Base-by-base conservation (phyloP, 768 basidiomycete species). In the Termitomyces sp. region DNA sequence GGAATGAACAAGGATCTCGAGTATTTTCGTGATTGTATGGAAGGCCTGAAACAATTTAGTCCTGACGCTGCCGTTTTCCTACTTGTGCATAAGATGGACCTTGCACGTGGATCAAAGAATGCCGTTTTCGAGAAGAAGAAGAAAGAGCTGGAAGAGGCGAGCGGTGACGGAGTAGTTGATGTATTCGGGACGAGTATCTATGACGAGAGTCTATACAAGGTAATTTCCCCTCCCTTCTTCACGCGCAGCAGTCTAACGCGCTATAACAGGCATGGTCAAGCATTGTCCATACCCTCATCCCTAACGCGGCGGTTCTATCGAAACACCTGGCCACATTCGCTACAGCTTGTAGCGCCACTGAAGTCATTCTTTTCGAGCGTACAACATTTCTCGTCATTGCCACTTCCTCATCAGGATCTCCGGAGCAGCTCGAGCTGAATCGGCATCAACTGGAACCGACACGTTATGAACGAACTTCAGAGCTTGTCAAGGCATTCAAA, bases 321-420 rank as follows among this genome's bases (percentile, higher is more conserved):
- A 87, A 83, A 64, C 95, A 98, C 67, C 84, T 99, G 17, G 84
- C 87, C 7, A 92, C 87, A 54, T 91, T 98, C 62, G 91, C 95
- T 14, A 81, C 86, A 51, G 87, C 94, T 1, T 95, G 94, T 71
- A 89, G 84, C 64, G 95, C 96, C 6, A 91, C 91, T 0, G 97
- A 99, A 74, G 93, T 94, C 60, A 88, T 98, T 68, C 85, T 98
- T 45, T 98, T 99, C 68, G 97, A 99, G 71, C 89, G 93, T 56
- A 96, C 95, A 9, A 98, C 97, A 37, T 98, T 98, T 78, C 89
- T 99, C 57, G 96, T 99, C 66, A 95, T 99, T 64, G 94, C 96
- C 5, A 91, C 91, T 2, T 91, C 90, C 25, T 83, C 60, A 32
- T 51, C 60, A 63, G 66, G 43, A 60, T 69, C 60, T 29, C 9